These are phyloP conservation scores for Fusarium sp. DNA, from an alignment of 2,329 filamentous ascomycete species.

Conservation along the genomic window DNA sequence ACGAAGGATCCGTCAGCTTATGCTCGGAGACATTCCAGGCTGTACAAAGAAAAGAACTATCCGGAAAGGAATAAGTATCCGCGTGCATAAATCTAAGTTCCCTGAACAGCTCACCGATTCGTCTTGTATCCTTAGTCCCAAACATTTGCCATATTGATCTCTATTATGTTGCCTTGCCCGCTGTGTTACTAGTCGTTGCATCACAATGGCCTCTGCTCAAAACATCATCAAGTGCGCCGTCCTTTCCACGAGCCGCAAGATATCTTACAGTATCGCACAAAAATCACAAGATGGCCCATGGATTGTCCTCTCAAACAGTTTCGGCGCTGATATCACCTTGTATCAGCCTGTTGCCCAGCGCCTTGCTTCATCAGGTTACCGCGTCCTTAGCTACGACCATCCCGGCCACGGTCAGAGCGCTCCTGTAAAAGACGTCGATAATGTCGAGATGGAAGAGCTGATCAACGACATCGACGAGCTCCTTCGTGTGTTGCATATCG, in stretches of 20 bases:
- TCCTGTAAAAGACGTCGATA: neutral
- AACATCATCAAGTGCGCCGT: neutral
- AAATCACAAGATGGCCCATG: neutral
- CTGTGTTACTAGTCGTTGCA: too few species aligned
- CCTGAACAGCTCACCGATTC: neutral
- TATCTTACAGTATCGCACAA: neutral
- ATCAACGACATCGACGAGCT: neutral
- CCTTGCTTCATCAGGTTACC: neutral
- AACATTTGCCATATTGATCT: neutral
- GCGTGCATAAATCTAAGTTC: neutral
- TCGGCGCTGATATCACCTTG: neutral
- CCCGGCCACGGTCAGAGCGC: neutral
- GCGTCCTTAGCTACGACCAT: constrained; percentile 4
- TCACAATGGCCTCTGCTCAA: neutral
- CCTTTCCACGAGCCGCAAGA: neutral
- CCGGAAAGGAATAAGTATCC: neutral
- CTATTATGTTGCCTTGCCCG: neutral
- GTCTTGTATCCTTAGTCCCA: fast-evolving
- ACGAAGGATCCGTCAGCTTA: neutral
- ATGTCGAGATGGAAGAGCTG: neutral
- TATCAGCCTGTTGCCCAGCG: neutral
- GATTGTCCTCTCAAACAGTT: neutral
- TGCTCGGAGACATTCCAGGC: neutral
- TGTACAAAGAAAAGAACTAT: neutral
- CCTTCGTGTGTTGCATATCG: neutral